Evolutionary conservation across 352 stramenopile genomes (phyloP).

Genomic region (Blastocystis sp.): DNA sequence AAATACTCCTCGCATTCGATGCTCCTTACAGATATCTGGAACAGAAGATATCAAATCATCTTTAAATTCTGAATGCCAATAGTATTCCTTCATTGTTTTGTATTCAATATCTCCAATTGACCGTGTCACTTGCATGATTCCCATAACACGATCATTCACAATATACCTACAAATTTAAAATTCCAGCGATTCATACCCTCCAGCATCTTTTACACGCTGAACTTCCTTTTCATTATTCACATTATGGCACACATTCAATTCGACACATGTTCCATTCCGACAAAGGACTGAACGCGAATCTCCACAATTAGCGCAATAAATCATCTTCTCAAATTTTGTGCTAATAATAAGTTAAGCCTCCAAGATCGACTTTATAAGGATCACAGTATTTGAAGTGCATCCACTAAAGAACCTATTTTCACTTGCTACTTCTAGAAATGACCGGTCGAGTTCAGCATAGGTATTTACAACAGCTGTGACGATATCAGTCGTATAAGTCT

Average conservation of each 20-base stretch:
- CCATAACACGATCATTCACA: conserved; percentile 46
- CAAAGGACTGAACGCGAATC: conserved; percentile 40
- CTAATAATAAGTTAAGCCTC: not conserved
- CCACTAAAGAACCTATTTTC: conserved; percentile 42
- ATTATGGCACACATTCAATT: conserved; percentile 55
- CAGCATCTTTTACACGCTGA: conserved; percentile 32
- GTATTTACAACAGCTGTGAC: conserved; percentile 32
- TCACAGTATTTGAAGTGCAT: conserved; percentile 54
- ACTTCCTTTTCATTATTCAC: conserved; percentile 40
- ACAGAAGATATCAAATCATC: conserved; percentile 65
- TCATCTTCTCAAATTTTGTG: conserved; percentile 62
- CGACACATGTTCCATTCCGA: conserved; percentile 46
- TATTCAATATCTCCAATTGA: conserved; percentile 67
- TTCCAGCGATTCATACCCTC: not conserved
- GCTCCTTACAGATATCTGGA: conserved; percentile 79
- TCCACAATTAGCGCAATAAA: conserved; percentile 62
- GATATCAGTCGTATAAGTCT: conserved; percentile 43
- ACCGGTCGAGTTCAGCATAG: conserved; percentile 28
- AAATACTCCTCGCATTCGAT: conserved; percentile 19
- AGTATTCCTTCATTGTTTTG: conserved; percentile 66
- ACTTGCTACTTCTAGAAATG: conserved; percentile 42
- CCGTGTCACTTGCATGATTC: conserved; percentile 62
- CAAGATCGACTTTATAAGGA: conserved; percentile 45
- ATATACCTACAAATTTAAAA: conserved; percentile 17
- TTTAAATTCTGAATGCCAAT: conserved; percentile 56